Base-by-base conservation (phyloP, 495 filamentous ascomycete species). In the Daldinia concentrica region DNA sequence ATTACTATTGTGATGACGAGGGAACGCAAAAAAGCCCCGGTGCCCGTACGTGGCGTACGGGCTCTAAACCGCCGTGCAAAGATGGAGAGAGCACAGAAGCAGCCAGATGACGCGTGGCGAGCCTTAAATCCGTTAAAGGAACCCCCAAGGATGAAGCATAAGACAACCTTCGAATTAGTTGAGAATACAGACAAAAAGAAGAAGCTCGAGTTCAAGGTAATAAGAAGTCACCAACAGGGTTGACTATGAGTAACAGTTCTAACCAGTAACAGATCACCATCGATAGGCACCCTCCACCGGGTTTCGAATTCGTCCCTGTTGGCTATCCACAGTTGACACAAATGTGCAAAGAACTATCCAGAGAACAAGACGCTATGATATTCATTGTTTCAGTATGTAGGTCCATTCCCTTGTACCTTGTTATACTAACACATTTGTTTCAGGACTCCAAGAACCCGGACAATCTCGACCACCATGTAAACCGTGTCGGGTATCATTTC, bases 401-500 rank as follows among this genome's bases (percentile, higher is more conserved):
- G 8, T 14, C 17, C 11, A 9, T 29, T 37, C 41, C 6, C n/a
- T 52, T 19, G 12, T 24, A 6, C 29, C 9, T 58, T 27, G 11
- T 15, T 41, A 48, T 50, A 58, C 72, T 69, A 48, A 76, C 54
- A 0, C 3, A 7, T 17, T 61, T 9, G 9, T 3, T 57, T 30
- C 8, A 77, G 75, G 68, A 63, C 43, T 50, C 62, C 9, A 71
- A 69, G 24, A 61, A 80, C 41, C 62, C 64, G 8, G 64, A 68
- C 15, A 71, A 64, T 14, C 72, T 78, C 24, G 68, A 73, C 37
- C 71, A 78, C 39, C 91, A 96, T 68, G 82, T 94, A 11, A 87
- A 92, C 74, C 86, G 93, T 11, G 86, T 91, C 69, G 94, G 94
- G n/a, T 90, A 92, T 78, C 92, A 97, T 79, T 92, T 87, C 59